Conservation (phyloP, 202 grass and related monocot species). For the Carex arenaria region DNA sequence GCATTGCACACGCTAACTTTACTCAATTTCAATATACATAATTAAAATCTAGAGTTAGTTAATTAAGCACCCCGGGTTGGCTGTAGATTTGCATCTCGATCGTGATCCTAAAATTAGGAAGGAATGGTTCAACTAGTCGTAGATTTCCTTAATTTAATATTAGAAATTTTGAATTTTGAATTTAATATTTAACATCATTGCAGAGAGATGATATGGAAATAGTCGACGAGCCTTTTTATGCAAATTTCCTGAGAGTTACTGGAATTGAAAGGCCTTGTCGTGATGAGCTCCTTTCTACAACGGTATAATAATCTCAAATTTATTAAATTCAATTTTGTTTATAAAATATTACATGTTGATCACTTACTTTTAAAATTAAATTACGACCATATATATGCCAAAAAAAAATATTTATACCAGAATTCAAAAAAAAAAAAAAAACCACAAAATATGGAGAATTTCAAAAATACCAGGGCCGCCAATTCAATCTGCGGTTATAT, state of each 20-base stretch:
- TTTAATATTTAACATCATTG: not conserved
- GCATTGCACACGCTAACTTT: too few species aligned
- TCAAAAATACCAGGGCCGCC: too few species aligned
- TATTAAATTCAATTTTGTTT: not conserved
- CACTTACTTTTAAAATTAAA: not conserved
- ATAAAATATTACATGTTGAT: not conserved
- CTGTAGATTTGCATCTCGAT: too few species aligned
- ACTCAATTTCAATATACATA: too few species aligned
- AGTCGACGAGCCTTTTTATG: slow-evolving; percentile 87
- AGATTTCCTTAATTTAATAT: not conserved
- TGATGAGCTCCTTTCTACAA: slow-evolving; percentile 55
- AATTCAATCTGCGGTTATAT: too few species aligned
- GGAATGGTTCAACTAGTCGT: not conserved
- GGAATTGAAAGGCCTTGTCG: slow-evolving; percentile 71
- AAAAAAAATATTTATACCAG: too few species aligned
- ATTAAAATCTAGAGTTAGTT: too few species aligned
- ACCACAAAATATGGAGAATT: too few species aligned
- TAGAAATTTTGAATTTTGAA: not conserved
- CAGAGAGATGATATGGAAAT: slow-evolving; percentile 84
- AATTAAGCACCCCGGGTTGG: too few species aligned
- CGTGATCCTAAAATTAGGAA: too few species aligned
- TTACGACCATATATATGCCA: not conserved
- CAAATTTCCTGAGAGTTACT: slow-evolving; percentile 56
- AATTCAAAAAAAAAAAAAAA: too few species aligned
- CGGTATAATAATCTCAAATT: slow-evolving; percentile 28